Evolutionary conservation across 768 basidiomycete species (phyloP).

Genomic region (Phylloporus rhodoxanthus): DNA sequence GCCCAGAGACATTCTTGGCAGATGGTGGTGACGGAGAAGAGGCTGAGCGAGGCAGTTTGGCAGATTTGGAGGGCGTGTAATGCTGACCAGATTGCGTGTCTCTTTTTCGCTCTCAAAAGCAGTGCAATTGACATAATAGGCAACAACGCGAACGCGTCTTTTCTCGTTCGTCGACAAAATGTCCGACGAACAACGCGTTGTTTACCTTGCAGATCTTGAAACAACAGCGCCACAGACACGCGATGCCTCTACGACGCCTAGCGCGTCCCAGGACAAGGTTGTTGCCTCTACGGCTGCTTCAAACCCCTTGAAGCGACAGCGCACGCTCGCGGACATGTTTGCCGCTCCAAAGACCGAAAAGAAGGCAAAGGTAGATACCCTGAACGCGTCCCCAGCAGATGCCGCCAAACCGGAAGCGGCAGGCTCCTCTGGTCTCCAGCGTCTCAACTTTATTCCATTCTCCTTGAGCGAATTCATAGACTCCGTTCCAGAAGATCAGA

Average conservation of each 20-base stretch:
- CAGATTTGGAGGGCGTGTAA: slow-evolving; percentile 9
- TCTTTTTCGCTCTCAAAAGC: slow-evolving; percentile 4
- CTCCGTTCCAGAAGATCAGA: slow-evolving; percentile 53
- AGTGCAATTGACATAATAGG: slow-evolving; percentile 12
- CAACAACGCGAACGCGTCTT: slow-evolving; percentile 12
- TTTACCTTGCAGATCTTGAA: slow-evolving; percentile 47
- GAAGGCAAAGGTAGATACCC: slow-evolving; percentile 39
- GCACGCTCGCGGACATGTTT: slow-evolving; percentile 64
- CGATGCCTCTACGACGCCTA: slow-evolving; percentile 14
- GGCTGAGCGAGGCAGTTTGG: slow-evolving; percentile 73
- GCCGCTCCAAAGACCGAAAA: slow-evolving; percentile 37
- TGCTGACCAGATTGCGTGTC: neutral
- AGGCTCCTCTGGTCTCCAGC: slow-evolving; percentile 19
- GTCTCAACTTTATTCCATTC: slow-evolving; percentile 65
- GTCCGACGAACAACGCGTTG: slow-evolving; percentile 23
- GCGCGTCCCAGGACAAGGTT: slow-evolving; percentile 20
- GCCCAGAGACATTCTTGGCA: slow-evolving; percentile 46
- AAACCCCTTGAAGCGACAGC: slow-evolving; percentile 46
- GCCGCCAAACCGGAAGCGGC: slow-evolving; percentile 6
- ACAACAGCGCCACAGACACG: slow-evolving; percentile 7
- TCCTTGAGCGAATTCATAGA: slow-evolving; percentile 49
- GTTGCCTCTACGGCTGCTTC: slow-evolving; percentile 16
- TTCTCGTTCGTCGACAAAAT: slow-evolving; percentile 14
- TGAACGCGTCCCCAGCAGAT: slow-evolving; percentile 18
- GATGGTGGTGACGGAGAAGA: slow-evolving; percentile 73